Evolutionary conservation across 805 yeast species (phyloP).

Genomic region (Cyberlindnera bimundalis): DNA sequence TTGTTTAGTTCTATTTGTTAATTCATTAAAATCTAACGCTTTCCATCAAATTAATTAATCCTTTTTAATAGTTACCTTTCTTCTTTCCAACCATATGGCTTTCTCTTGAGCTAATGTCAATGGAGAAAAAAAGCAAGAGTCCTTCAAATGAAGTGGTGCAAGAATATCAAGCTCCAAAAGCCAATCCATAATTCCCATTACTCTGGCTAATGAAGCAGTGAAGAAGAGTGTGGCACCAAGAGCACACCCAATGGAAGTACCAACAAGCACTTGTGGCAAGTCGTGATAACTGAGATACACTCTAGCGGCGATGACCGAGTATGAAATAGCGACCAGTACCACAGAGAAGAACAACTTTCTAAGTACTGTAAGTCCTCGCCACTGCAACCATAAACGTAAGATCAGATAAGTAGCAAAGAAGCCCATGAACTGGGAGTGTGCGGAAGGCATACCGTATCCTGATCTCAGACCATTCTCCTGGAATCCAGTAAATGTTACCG

Average conservation of each 20-base stretch:
- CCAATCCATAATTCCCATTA: conserved; percentile 65
- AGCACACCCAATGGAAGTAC: conserved; percentile 57
- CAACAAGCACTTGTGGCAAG: conserved; percentile 67
- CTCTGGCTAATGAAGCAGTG: conserved; percentile 52
- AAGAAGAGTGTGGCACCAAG: conserved; percentile 59
- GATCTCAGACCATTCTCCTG: conserved; percentile 43
- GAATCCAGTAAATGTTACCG: conserved; percentile 40
- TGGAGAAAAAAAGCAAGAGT: conserved; percentile 50
- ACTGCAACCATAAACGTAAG: conserved; percentile 40
- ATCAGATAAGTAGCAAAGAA: conserved; percentile 61
- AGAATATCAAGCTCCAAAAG: conserved; percentile 56
- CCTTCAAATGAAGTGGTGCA: conserved; percentile 52
- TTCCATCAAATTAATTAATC: too few species aligned
- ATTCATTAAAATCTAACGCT: too few species aligned
- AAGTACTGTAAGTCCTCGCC: conserved; percentile 34
- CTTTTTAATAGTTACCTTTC: conserved; percentile 8
- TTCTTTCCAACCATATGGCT: conserved; percentile 31
- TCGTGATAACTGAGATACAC: conserved; percentile 80
- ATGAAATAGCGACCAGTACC: conserved; percentile 28
- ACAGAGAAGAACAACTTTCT: conserved; percentile 32
- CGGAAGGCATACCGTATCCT: conserved; percentile 94
- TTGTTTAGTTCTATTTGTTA: too few species aligned
- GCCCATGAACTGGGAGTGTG: conserved; percentile 96
- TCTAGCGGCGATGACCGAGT: conserved; percentile 62
- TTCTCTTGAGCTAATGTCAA: conserved; percentile 46